phyloP scores from a whole-genome alignment of 176 grass and related monocot genomes.

The Tuctoria greenei region DNA sequence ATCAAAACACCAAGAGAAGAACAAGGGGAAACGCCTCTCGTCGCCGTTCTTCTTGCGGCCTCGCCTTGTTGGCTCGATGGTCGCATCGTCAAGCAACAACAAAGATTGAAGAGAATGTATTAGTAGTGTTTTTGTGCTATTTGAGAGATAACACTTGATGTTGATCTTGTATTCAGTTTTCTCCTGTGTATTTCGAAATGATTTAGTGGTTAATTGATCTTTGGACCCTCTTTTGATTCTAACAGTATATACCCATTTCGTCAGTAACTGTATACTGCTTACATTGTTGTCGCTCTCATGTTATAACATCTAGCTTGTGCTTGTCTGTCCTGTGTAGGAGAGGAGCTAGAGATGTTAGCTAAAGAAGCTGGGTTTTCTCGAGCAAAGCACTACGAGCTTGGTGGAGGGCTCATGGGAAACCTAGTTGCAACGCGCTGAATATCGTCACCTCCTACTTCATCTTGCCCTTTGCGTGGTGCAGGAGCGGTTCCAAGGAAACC shows the following conservation, averaged over 20 bases:
- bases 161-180: too few relatives aligned
- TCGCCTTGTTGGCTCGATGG: too few relatives aligned
- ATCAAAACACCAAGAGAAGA: too few relatives aligned
- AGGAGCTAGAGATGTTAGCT: conserved; percentile 78
- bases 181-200: too few relatives aligned
- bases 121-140: too few relatives aligned
- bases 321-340: conserved; percentile 37
- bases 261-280: not conserved
- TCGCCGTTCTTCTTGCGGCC: too few relatives aligned
- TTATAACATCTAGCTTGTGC: conserved; percentile 8
- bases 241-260: not conserved
- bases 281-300: not conserved
- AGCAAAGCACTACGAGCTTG: conserved; percentile 74
- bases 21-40: too few relatives aligned
- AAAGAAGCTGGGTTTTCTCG: conserved; percentile 70
- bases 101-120: too few relatives aligned
- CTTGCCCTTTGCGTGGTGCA: not conserved
- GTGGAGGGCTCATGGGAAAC: conserved; percentile 80
- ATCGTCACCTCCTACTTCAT: not conserved
- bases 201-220: too few relatives aligned
- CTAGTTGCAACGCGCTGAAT: conserved; percentile 48
- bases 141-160: too few relatives aligned
- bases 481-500: not conserved
- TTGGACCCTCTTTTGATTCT: too few relatives aligned
- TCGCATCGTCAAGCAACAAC: too few relatives aligned